Percentiles rank a stretch among this genome's conserved stretches.
phyloP scores from a whole-genome alignment of 306 rosid species.

The Cucurbita pepo region DNA sequence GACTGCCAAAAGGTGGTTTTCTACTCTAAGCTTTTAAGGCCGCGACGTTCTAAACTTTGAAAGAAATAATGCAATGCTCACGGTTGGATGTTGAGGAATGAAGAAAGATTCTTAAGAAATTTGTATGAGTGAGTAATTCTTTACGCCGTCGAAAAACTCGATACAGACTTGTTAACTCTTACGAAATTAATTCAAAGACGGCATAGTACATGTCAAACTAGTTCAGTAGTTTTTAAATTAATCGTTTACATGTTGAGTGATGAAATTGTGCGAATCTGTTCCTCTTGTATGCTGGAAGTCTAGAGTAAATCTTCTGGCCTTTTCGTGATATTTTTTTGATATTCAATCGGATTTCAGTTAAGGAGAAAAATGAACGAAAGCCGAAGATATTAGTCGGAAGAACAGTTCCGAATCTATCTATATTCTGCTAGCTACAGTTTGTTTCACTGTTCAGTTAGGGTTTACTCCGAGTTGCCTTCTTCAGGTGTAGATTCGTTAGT shows the following conservation, averaged over 20 bases:
- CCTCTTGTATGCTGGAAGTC: background rate
- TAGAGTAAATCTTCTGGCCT: background rate
- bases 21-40: background rate
- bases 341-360: background rate
- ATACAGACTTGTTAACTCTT: background rate
- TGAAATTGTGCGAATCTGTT: background rate
- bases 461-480: background rate
- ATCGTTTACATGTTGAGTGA: background rate
- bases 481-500: background rate
- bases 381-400: background rate
- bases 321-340: background rate
- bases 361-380: background rate
- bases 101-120: background rate
- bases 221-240: background rate
- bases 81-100: constrained; percentile 10
- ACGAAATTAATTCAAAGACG: background rate
- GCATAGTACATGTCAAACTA: background rate
- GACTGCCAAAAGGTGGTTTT: constrained; percentile 58
- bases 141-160: background rate
- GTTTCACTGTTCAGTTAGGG: background rate
- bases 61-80: background rate
- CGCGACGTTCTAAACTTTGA: background rate
- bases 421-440: background rate
- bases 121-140: background rate
- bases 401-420: background rate